phyloP scores from a whole-genome alignment of 345 rosid genomes.

The Chamaenerion angustifolium region DNA sequence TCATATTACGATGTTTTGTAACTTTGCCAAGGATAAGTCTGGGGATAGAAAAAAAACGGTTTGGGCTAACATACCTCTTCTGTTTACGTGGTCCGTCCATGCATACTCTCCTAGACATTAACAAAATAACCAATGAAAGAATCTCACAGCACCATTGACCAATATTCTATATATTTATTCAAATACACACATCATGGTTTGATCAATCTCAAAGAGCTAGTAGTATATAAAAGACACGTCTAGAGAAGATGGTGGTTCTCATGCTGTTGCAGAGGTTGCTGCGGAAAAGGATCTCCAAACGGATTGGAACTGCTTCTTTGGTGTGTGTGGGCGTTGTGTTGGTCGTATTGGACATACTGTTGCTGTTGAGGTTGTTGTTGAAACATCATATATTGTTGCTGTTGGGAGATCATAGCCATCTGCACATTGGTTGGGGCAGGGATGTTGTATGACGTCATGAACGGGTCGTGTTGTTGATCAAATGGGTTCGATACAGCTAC shows the following conservation, averaged over 20 bases:
- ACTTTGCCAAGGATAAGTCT: too few relatives aligned
- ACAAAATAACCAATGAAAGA: too few relatives aligned
- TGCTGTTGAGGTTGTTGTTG: constrained; percentile 38
- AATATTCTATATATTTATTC: too few relatives aligned
- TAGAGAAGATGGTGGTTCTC: constrained; percentile 7
- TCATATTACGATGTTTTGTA: too few relatives aligned
- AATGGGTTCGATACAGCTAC: constrained; percentile 39
- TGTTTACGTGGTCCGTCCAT: too few relatives aligned
- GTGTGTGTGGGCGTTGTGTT: constrained; percentile 2
- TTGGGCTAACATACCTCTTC: too few relatives aligned
- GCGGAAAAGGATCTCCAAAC: constrained; percentile 30
- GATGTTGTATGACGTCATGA: constrained; percentile 46
- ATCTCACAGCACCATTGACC: too few relatives aligned
- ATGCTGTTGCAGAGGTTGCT: constrained; percentile 4
- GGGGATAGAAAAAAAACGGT: too few relatives aligned
- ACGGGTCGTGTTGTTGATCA: constrained; percentile 53
- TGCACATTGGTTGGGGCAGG: constrained; percentile 81
- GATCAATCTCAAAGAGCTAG: too few relatives aligned
- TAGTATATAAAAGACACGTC: too few relatives aligned
- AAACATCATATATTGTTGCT: constrained; percentile 40
- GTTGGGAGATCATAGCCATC: constrained; percentile 56
- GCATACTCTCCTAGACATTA: too few relatives aligned
- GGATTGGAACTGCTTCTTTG: constrained; percentile 39
- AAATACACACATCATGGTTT: too few relatives aligned
- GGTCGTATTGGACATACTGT: constrained; percentile 3